These are phyloP conservation scores for Colletotrichum destructivum DNA, from an alignment of 2,329 filamentous ascomycete genomes.

Conservation along the genomic window DNA sequence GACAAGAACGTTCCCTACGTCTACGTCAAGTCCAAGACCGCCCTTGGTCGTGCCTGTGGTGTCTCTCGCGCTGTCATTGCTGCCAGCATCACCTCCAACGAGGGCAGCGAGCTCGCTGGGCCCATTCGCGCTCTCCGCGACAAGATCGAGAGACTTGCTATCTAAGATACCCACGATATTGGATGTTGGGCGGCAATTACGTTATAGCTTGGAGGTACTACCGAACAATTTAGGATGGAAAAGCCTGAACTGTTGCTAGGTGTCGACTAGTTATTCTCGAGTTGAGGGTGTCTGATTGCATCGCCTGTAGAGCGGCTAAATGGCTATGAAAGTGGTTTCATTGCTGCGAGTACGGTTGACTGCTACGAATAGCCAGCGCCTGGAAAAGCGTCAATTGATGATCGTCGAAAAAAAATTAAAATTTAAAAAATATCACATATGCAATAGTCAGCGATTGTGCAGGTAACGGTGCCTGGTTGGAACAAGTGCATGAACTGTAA, in stretches of 20 bases:
- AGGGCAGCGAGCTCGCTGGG: conserved; percentile 86
- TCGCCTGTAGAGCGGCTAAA: background rate
- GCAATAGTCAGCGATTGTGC: conserved; percentile 12
- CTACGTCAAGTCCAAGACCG: conserved; percentile 77
- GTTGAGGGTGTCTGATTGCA: background rate
- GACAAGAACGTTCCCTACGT: conserved; percentile 81
- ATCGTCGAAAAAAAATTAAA: conserved; percentile 9
- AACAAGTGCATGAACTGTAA: background rate
- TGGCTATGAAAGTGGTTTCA: background rate
- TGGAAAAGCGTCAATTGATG: conserved; percentile 13
- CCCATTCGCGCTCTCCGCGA: conserved; percentile 93
- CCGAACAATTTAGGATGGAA: conserved; percentile 26
- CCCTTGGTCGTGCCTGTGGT: conserved; percentile 90
- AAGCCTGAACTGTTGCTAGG: conserved; percentile 34
- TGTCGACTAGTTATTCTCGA: conserved; percentile 29
- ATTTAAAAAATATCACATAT: background rate
- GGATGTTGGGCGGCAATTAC: conserved; percentile 24
- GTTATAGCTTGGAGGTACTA: conserved; percentile 12
- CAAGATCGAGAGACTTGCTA: conserved; percentile 96
- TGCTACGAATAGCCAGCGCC: background rate
- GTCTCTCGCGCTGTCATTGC: conserved; percentile 91
- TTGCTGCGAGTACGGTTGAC: background rate
- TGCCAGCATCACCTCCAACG: conserved; percentile 91
- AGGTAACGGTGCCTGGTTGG: background rate
- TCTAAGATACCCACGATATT: conserved; percentile 68